A percentile compares a stretch with the other conserved stretches of the same genome.
These are phyloP conservation scores for Arbutus unedo DNA, from an alignment of 148 eudicot genomes.

Conservation along the genomic window DNA sequence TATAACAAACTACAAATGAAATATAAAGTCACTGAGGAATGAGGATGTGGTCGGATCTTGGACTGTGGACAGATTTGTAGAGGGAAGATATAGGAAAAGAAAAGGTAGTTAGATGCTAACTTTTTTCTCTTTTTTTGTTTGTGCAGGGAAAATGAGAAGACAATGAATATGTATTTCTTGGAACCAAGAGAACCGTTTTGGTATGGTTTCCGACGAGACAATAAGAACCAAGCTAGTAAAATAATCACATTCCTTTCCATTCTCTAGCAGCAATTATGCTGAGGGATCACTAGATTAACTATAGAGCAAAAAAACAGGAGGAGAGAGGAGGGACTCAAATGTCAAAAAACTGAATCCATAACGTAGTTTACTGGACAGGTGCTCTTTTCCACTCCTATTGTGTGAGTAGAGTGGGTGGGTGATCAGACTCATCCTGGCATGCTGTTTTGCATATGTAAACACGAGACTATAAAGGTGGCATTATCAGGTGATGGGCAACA, in stretches of 20 bases:
- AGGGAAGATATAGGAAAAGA: not conserved
- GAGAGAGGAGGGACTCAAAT: not conserved
- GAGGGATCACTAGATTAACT: not conserved
- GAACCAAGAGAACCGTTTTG: not conserved
- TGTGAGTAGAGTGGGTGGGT: not conserved
- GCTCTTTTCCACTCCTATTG: not conserved
- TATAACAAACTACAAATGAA: not conserved
- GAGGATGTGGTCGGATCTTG: not conserved
- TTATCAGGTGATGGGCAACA: not conserved
- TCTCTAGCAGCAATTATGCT: not conserved
- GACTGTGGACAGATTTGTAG: not conserved
- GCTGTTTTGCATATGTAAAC: not conserved
- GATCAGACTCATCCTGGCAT: not conserved
- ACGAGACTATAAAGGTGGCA: not conserved
- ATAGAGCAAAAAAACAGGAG: not conserved
- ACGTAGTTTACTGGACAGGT: not conserved
- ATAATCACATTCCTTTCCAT: not conserved
- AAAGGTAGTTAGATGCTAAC: not conserved
- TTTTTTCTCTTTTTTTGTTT: not conserved
- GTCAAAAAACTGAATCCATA: conserved; percentile 1
- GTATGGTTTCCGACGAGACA: not conserved
- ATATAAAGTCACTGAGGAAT: not conserved
- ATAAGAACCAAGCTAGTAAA: not conserved
- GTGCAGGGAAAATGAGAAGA: not conserved
- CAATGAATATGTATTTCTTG: not conserved